A percentile compares a stretch with the other conserved stretches of the same genome.
Evolutionary conservation across 2,329 filamentous ascomycete genomes (phyloP).

Genomic region (Anthostomella pinea): DNA sequence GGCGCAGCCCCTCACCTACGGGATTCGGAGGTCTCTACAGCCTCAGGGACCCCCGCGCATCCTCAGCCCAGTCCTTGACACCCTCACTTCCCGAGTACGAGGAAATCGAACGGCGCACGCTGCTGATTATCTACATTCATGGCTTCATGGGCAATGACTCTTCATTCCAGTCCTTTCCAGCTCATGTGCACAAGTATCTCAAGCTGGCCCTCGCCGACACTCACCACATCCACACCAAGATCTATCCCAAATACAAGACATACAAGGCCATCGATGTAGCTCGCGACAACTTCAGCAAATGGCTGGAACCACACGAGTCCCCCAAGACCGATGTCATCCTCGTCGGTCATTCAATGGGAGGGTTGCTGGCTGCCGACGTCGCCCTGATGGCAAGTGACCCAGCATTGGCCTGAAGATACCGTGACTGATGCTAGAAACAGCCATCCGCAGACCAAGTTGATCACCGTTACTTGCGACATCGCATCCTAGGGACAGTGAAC

Average conservation of each 20-base stretch:
- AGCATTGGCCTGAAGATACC: neutral
- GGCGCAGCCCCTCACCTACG: conserved; percentile 2
- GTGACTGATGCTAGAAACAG: conserved; percentile 18
- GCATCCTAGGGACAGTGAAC: conserved; percentile 75
- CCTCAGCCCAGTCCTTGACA: conserved; percentile 43
- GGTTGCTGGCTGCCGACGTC: conserved; percentile 77
- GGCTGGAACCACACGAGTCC: conserved; percentile 76
- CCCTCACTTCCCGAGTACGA: conserved; percentile 26
- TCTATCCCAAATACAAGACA: conserved; percentile 78
- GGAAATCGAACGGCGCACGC: conserved; percentile 44
- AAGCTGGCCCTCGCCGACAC: conserved; percentile 64
- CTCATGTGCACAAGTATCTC: conserved; percentile 77
- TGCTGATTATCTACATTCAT: conserved; percentile 82
- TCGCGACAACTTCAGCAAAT: conserved; percentile 77
- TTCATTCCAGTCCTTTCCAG: conserved; percentile 84
- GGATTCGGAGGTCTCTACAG: conserved; percentile 20
- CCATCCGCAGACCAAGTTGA: conserved; percentile 19
- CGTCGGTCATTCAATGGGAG: conserved; percentile 87
- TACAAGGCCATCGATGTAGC: conserved; percentile 70
- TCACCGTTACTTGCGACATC: conserved; percentile 59
- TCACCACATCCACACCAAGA: conserved; percentile 82
- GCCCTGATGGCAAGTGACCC: conserved; percentile 56
- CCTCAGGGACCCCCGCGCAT: conserved; percentile 46
- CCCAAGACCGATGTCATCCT: conserved; percentile 74
- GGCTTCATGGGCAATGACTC: conserved; percentile 88